Conservation (phyloP, 1,139 yeast species). For the Dujonia santamariae region DNA sequence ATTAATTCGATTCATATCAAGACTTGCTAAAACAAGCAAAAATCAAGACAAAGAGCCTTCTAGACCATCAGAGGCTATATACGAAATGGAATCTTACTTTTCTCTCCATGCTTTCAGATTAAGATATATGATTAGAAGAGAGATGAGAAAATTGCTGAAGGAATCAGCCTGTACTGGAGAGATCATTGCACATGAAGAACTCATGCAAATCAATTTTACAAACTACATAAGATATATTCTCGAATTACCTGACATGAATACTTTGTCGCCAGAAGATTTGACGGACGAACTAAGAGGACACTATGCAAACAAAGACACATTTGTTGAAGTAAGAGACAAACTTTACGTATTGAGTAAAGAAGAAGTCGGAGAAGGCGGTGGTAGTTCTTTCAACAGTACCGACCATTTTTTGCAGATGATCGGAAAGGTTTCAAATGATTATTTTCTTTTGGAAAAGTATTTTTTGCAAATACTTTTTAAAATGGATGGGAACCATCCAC, state of each 20-base stretch:
- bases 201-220: conserved; percentile 36
- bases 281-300: conserved; percentile 24
- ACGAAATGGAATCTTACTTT: too few relatives aligned
- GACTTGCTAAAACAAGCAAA: too few relatives aligned
- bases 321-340: conserved; percentile 23
- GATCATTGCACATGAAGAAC: conserved; percentile 30
- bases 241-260: conserved; percentile 23
- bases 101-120: too few relatives aligned
- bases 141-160: too few relatives aligned
- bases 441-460: conserved; percentile 39
- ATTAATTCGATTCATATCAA: conserved; percentile 32
- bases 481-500: conserved; percentile 30
- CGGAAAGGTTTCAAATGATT: conserved; percentile 40
- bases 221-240: conserved; percentile 38
- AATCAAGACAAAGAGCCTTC: too few relatives aligned
- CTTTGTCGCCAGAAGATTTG: conserved; percentile 14
- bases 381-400: conserved; percentile 6
- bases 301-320: conserved; percentile 26
- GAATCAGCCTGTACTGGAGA: too few relatives aligned
- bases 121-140: too few relatives aligned
- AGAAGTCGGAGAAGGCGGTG: conserved; percentile 19
- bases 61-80: too few relatives aligned
- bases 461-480: conserved; percentile 37
- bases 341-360: conserved; percentile 28
- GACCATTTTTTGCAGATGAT: conserved; percentile 19